phyloP scores from a whole-genome alignment of 1,284 basidiomycete species.

The Xanthoconium separans region DNA sequence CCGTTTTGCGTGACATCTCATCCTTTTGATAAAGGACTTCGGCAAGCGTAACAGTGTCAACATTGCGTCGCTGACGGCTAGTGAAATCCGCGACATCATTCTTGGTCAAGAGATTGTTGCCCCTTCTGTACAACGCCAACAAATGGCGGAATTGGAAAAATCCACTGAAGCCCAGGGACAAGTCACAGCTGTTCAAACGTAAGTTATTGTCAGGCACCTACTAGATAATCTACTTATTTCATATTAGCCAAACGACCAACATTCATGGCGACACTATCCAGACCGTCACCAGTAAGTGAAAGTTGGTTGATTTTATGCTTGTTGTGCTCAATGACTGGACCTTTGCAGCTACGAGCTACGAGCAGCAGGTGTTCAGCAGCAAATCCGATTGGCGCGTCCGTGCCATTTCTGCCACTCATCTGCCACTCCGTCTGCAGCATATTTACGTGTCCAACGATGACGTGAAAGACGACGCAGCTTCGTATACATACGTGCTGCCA shows the following conservation, averaged over 20 bases:
- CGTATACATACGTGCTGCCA: conserved; percentile 93
- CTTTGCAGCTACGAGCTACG: conserved; percentile 85
- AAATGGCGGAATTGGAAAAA: conserved; percentile 99
- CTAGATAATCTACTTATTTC: conserved; percentile 14
- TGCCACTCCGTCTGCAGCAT: conserved; percentile 94
- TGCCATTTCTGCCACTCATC: conserved; percentile 94
- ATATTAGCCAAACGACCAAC: conserved; percentile 84
- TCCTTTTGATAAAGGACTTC: conserved; percentile 67
- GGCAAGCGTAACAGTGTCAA: conserved; percentile 99
- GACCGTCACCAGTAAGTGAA: conserved; percentile 81
- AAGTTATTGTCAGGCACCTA: conserved; percentile 25
- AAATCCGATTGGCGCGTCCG: conserved; percentile 99
- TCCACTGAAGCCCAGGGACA: conserved; percentile 91
- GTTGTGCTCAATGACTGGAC: conserved; percentile 10
- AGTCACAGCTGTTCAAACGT: conserved; percentile 95
- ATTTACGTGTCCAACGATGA: conserved; percentile 99
- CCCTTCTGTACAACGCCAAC: conserved; percentile 91
- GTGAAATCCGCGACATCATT: conserved; percentile 96
- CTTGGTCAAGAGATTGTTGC: conserved; percentile 97
- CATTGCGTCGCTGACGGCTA: conserved; percentile 94
- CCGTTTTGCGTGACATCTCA: background rate
- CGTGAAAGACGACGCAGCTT: conserved; percentile 95
- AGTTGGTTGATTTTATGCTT: background rate
- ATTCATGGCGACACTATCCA: conserved; percentile 97
- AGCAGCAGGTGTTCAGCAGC: conserved; percentile 95